A percentile compares a stretch with the other conserved stretches of the same genome.
These are phyloP conservation scores for Teratosphaeria gauchensis DNA, from an alignment of 2,329 filamentous ascomycete species.

Conservation along the genomic window DNA sequence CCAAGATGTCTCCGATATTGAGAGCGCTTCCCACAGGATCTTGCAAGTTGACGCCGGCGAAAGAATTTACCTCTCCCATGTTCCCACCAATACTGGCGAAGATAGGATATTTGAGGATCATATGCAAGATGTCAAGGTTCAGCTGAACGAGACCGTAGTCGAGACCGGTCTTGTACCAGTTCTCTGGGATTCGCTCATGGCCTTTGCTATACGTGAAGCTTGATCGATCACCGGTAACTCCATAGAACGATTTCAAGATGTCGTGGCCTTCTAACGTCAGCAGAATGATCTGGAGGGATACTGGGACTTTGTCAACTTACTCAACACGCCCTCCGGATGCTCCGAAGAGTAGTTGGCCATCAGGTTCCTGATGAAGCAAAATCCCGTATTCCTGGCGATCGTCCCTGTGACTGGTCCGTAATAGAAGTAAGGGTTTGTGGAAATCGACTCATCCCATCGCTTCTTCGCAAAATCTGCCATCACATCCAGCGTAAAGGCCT, in stretches of 20 bases:
- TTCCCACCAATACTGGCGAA: conserved; percentile 22
- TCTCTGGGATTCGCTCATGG: conserved; percentile 18
- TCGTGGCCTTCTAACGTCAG: conserved; percentile 7
- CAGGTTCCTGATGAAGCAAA: conserved; percentile 8
- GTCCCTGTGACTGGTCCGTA: conserved; percentile 17
- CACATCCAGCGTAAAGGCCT: conserved; percentile 17
- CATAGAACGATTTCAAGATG: conserved; percentile 25
- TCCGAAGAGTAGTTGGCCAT: conserved; percentile 22
- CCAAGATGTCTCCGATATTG: conserved; percentile 9
- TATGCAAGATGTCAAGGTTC: conserved; percentile 16
- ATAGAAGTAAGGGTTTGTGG: conserved; percentile 18
- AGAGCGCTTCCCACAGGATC: conserved; percentile 20
- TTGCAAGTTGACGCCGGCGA: conserved; percentile 15
- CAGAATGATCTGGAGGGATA: not conserved
- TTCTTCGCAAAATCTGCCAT: conserved; percentile 14
- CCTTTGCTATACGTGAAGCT: conserved; percentile 5
- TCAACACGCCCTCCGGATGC: conserved; percentile 20
- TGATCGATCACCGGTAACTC: conserved; percentile 16
- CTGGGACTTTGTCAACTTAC: conserved; percentile 12
- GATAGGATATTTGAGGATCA: conserved; percentile 16
- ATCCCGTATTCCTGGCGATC: conserved; percentile 12
- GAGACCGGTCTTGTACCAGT: conserved; percentile 12
- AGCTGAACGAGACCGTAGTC: conserved; percentile 18
- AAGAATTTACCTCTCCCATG: conserved; percentile 14
- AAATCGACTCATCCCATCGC: conserved; percentile 12